Evolutionary conservation across 2,329 filamentous ascomycete genomes (phyloP), one percentile per base, ranked within the genome.

Genomic region (Hypomyces perniciosus): DNA sequence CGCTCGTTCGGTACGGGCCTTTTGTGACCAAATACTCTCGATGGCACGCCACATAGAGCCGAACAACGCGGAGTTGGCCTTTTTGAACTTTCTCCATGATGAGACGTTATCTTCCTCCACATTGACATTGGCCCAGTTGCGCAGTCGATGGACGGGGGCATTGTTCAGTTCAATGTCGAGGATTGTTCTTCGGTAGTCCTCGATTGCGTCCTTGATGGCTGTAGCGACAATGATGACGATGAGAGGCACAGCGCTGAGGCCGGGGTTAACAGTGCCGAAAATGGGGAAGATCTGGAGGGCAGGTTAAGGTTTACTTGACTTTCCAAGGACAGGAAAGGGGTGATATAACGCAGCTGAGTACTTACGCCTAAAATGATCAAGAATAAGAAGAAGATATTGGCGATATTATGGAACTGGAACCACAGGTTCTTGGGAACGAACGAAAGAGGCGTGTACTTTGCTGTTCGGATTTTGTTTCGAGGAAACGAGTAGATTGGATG

Each of bases 371-470:
- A 80, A 65, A 99, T 95, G 66, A 96, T 91, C 62, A 92, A 80
- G 72, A 97, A 96, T 60, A 97, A 77, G 79, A 99, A 99, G 73
- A 97, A 99, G 48, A 97, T 86, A 69, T 99, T 99, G 65, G 93
- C 93, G 62, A 99, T 86, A 65, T 97, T 97, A 72, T 99, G 92
- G 66, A 99, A 97, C 70, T 99, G 95, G 58, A 95, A 89, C 83
- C 86, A 99, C 64, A 99, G 66, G 70, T 99, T 97, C 74, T 97
- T 97, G 10, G 93, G 93, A 29, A 99, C 70, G 70, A 99, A 99
- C 54, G 88, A 95, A 56, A 99, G 70, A 7, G 95, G 86, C 6
- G 93, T 99, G 69, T 99, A 99, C 72, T 97, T 99, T 53, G 93
- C 89, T 3, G 93, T 99, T 60, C 95, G 81, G 67, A 99, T 96